A percentile compares a stretch with the other conserved stretches of the same genome.
These are phyloP conservation scores for Tarenaya hassleriana DNA, from an alignment of 345 rosid species.

Conservation along the genomic window DNA sequence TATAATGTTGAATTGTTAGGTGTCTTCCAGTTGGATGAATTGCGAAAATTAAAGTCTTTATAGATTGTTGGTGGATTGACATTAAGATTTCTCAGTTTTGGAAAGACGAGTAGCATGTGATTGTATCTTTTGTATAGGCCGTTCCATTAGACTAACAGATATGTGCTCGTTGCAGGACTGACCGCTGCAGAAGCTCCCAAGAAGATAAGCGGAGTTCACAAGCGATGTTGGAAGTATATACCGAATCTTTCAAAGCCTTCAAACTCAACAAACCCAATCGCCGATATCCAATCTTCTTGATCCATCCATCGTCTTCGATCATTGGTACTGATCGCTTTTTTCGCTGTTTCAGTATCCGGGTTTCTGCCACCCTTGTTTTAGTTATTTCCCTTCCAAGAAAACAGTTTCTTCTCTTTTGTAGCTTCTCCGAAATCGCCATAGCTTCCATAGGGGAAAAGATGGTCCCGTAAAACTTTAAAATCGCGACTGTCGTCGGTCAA, in stretches of 20 bases:
- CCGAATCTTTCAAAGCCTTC: conserved; percentile 40
- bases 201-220: conserved; percentile 90
- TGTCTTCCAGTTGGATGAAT: neutral
- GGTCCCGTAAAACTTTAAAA: no score
- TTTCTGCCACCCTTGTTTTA: no score
- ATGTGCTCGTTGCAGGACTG: conserved; percentile 40
- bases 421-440: no score
- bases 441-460: no score
- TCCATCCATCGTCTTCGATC: no score
- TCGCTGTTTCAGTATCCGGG: no score
- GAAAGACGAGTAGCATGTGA: no score
- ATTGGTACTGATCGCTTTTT: no score
- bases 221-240: conserved; percentile 88
- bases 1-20: neutral
- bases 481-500: no score
- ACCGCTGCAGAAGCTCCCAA: conserved; percentile 65
- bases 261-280: conserved; percentile 33
- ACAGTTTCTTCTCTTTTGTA: no score
- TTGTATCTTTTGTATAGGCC: neutral
- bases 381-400: no score
- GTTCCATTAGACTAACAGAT: conserved; percentile 5
- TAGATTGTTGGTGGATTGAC: no score
- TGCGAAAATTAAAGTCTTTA: neutral
- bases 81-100: conserved; percentile 3
- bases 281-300: conserved; percentile 55